These are phyloP conservation scores for Zygotorulaspora danielsina DNA, from an alignment of 805 yeast species.

Conservation along the genomic window DNA sequence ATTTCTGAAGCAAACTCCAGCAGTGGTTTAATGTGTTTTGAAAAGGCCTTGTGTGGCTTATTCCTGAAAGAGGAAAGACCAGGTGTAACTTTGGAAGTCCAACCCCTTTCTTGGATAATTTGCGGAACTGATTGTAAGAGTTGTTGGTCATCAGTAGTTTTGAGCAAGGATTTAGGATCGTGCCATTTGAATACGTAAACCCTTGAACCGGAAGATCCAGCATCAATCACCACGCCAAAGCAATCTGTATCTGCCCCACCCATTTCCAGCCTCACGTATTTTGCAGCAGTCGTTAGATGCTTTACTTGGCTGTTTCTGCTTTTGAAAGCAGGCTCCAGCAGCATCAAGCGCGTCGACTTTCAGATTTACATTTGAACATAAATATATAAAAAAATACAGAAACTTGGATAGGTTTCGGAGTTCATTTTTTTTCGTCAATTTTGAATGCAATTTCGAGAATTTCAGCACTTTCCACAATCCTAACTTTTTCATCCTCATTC, in stretches of 20 bases:
- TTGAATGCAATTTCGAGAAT: conserved; percentile 22
- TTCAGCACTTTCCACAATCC: conserved; percentile 33
- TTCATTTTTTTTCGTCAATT: too few species aligned
- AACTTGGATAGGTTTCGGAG: too few species aligned
- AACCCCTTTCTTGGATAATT: conserved; percentile 55
- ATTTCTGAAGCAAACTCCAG: conserved; percentile 63
- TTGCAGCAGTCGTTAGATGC: too few species aligned
- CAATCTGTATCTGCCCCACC: conserved; percentile 19
- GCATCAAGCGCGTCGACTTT: too few species aligned
- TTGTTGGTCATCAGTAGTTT: conserved; percentile 22
- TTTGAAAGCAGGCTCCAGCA: too few species aligned
- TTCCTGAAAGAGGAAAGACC: conserved; percentile 73
- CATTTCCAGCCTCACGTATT: conserved; percentile 4
- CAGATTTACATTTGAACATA: too few species aligned
- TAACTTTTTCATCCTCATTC: conserved; percentile 23
- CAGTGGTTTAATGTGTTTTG: conserved; percentile 60
- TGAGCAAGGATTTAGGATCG: conserved; percentile 38
- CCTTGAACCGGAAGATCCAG: conserved; percentile 94
- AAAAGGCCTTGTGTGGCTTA: conserved; percentile 57
- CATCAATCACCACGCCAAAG: conserved; percentile 88
- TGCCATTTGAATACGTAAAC: conserved; percentile 80
- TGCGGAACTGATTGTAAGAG: conserved; percentile 59
- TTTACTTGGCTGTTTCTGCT: too few species aligned
- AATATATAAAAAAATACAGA: too few species aligned
- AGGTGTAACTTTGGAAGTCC: conserved; percentile 73